Percentiles rank a stretch among this genome's conserved stretches.
These are phyloP conservation scores for Boeremia lycopersici DNA, from an alignment of 2,329 filamentous ascomycete species.

Conservation along the genomic window DNA sequence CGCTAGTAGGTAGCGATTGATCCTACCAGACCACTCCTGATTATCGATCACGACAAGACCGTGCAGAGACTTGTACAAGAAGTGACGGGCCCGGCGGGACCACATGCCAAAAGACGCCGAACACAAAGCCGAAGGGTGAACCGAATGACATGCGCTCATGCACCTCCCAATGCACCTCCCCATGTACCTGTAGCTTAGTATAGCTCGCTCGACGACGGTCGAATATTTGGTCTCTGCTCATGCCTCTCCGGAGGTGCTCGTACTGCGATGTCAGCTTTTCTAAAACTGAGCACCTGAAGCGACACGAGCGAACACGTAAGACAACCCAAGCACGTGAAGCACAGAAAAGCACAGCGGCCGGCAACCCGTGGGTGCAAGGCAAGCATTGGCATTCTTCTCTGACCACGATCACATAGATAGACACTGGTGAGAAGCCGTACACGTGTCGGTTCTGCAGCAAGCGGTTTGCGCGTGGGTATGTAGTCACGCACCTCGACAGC, in stretches of 20 bases:
- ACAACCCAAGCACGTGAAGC: not conserved
- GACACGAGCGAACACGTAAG: slow-evolving; percentile 2
- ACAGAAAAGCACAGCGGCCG: not conserved
- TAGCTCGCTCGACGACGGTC: not conserved
- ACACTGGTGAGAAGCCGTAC: not conserved
- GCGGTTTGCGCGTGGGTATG: not conserved
- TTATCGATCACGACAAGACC: not conserved
- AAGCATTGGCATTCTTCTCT: not conserved
- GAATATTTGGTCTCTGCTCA: not conserved
- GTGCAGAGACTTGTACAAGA: not conserved
- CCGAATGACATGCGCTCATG: not conserved
- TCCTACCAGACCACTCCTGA: no score
- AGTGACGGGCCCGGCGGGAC: not conserved
- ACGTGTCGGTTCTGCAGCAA: not conserved
- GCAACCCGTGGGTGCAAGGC: not conserved
- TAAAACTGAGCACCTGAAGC: not conserved
- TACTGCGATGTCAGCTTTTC: not conserved
- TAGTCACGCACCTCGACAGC: not conserved
- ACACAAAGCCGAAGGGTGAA: not conserved
- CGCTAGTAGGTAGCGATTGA: not conserved
- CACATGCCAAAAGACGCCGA: not conserved
- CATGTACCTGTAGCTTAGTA: not conserved
- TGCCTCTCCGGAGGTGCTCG: not conserved
- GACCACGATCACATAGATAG: slow-evolving; percentile 1
- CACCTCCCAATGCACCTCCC: not conserved